Conservation (phyloP, 2,329 filamentous ascomycete species). For the Fusarium proliferatum region DNA sequence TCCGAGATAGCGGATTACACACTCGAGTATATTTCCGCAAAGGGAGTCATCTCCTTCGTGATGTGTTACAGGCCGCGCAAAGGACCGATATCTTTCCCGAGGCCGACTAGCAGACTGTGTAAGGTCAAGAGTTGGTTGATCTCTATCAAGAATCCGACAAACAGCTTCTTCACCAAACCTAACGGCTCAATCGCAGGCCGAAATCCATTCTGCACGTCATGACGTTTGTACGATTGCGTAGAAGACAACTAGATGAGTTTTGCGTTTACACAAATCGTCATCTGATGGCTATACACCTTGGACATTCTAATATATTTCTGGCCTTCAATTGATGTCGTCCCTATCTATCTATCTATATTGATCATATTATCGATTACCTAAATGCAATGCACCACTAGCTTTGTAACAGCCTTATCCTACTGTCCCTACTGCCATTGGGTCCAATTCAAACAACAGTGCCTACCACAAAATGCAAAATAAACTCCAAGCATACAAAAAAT, state of each 20-base stretch:
- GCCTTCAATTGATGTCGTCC: too few species aligned
- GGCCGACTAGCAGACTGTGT: neutral
- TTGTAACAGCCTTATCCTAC: too few species aligned
- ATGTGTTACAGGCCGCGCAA: conserved; percentile 27
- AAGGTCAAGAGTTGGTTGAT: neutral
- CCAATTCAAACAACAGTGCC: neutral
- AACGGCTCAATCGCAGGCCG: neutral
- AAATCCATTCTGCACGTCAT: neutral
- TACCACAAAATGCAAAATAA: neutral
- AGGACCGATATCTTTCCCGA: conserved; percentile 31
- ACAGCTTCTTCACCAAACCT: too few species aligned
- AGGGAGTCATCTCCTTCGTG: conserved; percentile 28
- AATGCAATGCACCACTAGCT: too few species aligned
- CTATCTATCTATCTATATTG: too few species aligned
- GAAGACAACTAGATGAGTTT: neutral
- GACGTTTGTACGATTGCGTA: too few species aligned
- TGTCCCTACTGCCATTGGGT: too few species aligned
- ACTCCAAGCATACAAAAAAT: neutral
- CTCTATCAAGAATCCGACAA: neutral
- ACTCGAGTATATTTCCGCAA: conserved; percentile 27
- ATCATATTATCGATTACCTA: too few species aligned
- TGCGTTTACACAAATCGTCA: too few species aligned
- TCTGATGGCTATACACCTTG: too few species aligned
- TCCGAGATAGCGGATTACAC: conserved; percentile 28
- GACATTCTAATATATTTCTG: too few species aligned